phyloP scores from a whole-genome alignment of 352 stramenopile genomes.

The Phytopythium sindhum region DNA sequence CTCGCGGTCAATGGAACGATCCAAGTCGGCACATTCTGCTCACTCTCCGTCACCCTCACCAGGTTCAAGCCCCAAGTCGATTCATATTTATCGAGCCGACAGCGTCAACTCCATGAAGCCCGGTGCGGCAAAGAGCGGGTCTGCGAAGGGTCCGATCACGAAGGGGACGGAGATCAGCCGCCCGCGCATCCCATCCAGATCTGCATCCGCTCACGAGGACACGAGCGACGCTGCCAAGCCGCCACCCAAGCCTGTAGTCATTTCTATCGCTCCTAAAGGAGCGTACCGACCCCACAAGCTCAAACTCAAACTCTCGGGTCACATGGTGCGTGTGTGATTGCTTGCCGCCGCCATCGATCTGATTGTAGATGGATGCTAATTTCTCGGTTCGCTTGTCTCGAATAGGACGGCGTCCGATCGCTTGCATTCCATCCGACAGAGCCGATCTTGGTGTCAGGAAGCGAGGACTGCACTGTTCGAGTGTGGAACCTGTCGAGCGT shows the following conservation, averaged over 20 bases:
- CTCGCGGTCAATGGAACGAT: conserved; percentile 49
- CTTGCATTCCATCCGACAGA: conserved; percentile 82
- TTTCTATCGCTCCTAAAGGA: conserved; percentile 48
- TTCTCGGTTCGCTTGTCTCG: not conserved
- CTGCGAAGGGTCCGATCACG: conserved; percentile 10
- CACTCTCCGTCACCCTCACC: conserved; percentile 39
- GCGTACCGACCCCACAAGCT: conserved; percentile 78
- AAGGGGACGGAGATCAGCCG: conserved; percentile 80
- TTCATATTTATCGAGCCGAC: conserved; percentile 63
- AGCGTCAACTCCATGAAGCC: conserved; percentile 42
- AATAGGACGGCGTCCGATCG: conserved; percentile 71
- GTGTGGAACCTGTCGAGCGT: conserved; percentile 77
- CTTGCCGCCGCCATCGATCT: not conserved
- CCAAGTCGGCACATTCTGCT: conserved; percentile 43
- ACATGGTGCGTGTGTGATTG: conserved; percentile 50
- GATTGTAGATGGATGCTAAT: not conserved
- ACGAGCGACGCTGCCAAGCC: conserved; percentile 31
- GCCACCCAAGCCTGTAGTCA: conserved; percentile 34
- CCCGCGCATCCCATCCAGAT: conserved; percentile 66
- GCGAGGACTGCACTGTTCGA: conserved; percentile 83
- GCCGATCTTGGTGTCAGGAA: conserved; percentile 75
- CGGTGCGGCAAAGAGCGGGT: conserved; percentile 27
- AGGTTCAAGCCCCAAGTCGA: conserved; percentile 25
- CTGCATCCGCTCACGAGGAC: conserved; percentile 41
- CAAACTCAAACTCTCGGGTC: conserved; percentile 81